Base-by-base conservation (phyloP, 352 stramenopile genomes). In the Pythium graminicola region DNA sequence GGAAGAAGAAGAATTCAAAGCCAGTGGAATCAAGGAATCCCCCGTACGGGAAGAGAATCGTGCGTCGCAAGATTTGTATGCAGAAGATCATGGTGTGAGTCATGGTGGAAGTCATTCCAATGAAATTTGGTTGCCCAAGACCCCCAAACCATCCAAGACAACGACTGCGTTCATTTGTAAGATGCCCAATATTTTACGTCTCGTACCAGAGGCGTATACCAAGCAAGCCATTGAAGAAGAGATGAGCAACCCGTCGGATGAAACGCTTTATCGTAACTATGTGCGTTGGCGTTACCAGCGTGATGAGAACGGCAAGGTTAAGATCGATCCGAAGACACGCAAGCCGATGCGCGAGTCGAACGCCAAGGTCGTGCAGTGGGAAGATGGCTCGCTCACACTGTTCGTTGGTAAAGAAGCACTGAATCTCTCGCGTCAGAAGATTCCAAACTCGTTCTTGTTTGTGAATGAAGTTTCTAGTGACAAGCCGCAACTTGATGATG, bases 1-100 rank as follows among this genome's bases (percentile, higher is more conserved):
- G 51, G 82, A 89, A 46, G 81, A 92, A 55, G 82, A 93, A 44
- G 82, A 93, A 51, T 91, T 93, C 68, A 91, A 93, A 60, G 82
- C 82, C 49, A 93, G 81, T 35, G 82, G 80, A 49, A 72, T 93
- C 36, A 91, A 91, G 65, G 82, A 93, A 58, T 89, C 79, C 26
- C 78, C 79, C 11, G 74, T 86, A 28, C 72, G 76, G 6, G 78
- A 89, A 17, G 71, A 81, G 28, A 58, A 65, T 54, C 80, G 80
- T 17, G 65, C 29, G 1, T 41, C 57, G 50, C 69, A 61, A 43
- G 53, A 70, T n/a, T 76, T 79, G 24, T 60, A 65, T 29, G 50
- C 60, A 2, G 72, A 77, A 20, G 75, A 84, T n/a, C 36, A 54
- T 38, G 36, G 39, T 54, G 49, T 58, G 50, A 32, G 67, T 41